A percentile compares a stretch with the other conserved stretches of the same genome.
Evolutionary conservation across 1,139 yeast species (phyloP).

Genomic region (Nakaseomyces kungkrabaensis): DNA sequence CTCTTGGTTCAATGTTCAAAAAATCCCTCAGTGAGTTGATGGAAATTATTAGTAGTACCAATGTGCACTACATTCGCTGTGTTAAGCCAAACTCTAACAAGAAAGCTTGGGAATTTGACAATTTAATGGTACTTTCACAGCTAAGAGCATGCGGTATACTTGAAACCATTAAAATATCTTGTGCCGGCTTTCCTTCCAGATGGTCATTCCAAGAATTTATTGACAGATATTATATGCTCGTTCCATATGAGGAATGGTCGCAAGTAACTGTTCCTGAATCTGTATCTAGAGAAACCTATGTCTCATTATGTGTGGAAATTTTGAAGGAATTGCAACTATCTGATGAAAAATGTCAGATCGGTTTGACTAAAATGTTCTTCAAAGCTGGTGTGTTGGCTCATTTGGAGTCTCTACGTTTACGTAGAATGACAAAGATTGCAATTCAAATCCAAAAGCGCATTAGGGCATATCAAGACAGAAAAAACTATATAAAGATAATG

Average conservation of each 20-base stretch:
- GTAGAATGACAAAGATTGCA: constrained; percentile 72
- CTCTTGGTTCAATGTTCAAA: constrained; percentile 92
- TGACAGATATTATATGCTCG: constrained; percentile 76
- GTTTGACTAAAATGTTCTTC: constrained; percentile 88
- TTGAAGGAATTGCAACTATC: constrained; percentile 49
- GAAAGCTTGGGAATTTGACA: constrained; percentile 94
- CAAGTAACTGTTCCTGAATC: constrained; percentile 18
- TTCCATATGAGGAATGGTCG: constrained; percentile 65
- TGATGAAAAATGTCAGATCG: constrained; percentile 71
- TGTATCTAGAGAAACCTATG: constrained; percentile 44
- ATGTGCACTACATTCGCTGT: constrained; percentile 96
- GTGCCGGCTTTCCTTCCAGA: constrained; percentile 97
- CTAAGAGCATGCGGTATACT: constrained; percentile 98
- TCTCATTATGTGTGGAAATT: constrained; percentile 61
- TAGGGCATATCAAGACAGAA: constrained; percentile 57
- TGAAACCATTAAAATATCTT: constrained; percentile 92
- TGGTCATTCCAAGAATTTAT: constrained; percentile 96
- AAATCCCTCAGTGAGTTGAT: constrained; percentile 87
- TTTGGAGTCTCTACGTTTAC: constrained; percentile 78
- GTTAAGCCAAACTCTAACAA: constrained; percentile 95
- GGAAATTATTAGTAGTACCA: constrained; percentile 89
- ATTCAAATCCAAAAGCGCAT: constrained; percentile 80
- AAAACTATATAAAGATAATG: constrained; percentile 47
- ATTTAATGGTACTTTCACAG: constrained; percentile 92
- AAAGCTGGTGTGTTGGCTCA: constrained; percentile 95